Evolutionary conservation across 306 rosid species (phyloP), one percentile per base, ranked within the genome.

Genomic region (Fagus crenata): DNA sequence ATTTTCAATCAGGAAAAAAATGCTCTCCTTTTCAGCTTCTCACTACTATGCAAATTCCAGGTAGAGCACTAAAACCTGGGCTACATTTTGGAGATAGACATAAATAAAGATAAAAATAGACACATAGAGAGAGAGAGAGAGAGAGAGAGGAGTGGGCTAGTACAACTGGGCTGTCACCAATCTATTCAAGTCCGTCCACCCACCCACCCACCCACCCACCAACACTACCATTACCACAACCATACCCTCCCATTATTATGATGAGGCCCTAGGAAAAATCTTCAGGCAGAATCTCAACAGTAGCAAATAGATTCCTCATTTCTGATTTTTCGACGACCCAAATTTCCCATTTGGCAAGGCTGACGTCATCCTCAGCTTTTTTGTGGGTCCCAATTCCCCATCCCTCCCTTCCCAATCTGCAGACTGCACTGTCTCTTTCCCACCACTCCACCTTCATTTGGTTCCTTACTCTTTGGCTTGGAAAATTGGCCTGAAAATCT

Each of bases 211-310:
- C 83, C 85, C 74, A 82, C 81, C 49, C 81, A 80, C 70, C 14
- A 69, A 81, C 75, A 72, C 73, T 68, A 67, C 81, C 60, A 69
- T 71, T 43, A 75, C 82, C 71, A 80, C 51, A 41, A 18, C 41
- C 83, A 86, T 82, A 11, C 78, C 82, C 89, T 82, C 71, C 83
- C 84, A 86, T 83, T 74, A 81, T 68, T 78, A 87, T 84, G 84
- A 87, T 84, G 78, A 84, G 75, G 67, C 82, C 56, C 73, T 72
- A 56, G 36, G 87, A 83, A 87, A 90, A 87, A 90, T 90, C 92
- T 87, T 72, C 81, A 70, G 83, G 82, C 85, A 87, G 96, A 90
- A 90, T 90, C 93, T 77, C 88, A 77, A 84, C 92, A 87, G 96
- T 87, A 4, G 55, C 75, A 86, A 85, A 72, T 82, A 87, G 85